phyloP scores from a whole-genome alignment of 2,329 filamentous ascomycete species.

The Fusarium circinatum region DNA sequence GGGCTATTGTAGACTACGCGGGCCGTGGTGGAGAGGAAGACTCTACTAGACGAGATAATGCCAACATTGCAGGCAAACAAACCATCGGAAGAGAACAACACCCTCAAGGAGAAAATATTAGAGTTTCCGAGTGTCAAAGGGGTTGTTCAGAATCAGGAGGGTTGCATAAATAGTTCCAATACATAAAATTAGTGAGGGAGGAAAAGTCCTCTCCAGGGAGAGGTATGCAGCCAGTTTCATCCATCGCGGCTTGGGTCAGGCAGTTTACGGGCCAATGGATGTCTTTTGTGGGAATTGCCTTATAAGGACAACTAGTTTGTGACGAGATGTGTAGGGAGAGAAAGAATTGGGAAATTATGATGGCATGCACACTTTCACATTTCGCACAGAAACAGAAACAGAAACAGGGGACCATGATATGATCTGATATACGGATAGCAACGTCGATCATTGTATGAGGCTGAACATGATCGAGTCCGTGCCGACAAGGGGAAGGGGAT shows the following conservation, averaged over 20 bases:
- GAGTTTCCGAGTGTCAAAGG: not conserved
- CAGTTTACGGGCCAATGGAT: not conserved
- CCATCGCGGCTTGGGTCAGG: not conserved
- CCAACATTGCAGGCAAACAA: not conserved
- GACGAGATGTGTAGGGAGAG: not conserved
- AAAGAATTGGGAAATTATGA: not conserved
- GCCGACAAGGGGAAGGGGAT: not conserved
- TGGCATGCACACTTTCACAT: not conserved
- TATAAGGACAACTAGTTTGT: not conserved
- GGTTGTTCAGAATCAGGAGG: not conserved
- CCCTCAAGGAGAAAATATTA: not conserved
- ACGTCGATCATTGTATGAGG: not conserved
- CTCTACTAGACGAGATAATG: not conserved
- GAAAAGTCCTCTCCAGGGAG: not conserved
- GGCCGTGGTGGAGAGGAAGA: constrained; percentile 25
- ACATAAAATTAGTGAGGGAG: constrained; percentile 6
- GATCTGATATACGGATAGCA: not conserved
- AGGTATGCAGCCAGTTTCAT: constrained; percentile 18
- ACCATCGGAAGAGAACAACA: not conserved
- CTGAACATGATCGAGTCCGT: not conserved
- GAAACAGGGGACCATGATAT: not conserved
- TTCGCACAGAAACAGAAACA: not conserved
- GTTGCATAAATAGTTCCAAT: constrained; percentile 12
- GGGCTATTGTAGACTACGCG: constrained; percentile 11
- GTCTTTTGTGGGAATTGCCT: not conserved